A percentile compares a stretch with the other conserved stretches of the same genome.
Evolutionary conservation across 106 monocot species (phyloP).

Genomic region (Iris macrosiphon): DNA sequence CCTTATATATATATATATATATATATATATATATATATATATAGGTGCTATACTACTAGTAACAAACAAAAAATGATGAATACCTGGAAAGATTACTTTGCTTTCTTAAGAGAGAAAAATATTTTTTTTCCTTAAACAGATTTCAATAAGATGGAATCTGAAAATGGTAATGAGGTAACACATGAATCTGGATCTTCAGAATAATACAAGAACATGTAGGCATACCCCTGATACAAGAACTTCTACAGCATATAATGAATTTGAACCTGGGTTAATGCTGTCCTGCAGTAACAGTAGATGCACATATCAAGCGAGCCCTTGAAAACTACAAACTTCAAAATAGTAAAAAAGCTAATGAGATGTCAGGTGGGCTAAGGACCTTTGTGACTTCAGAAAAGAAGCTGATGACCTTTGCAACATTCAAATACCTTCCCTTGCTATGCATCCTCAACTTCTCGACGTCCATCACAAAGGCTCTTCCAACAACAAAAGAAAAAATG

Average conservation of each 20-base stretch:
- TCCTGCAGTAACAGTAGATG: conserved; percentile 42
- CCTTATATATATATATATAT: no score
- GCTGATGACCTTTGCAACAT: conserved; percentile 51
- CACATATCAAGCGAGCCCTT: neutral
- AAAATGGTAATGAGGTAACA: no score
- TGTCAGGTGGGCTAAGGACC: conserved; percentile 24
- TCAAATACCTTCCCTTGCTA: conserved; percentile 53
- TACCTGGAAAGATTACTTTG: no score
- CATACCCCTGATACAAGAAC: conserved; percentile 93
- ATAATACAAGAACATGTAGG: no score
- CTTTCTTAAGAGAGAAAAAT: no score
- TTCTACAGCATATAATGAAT: conserved; percentile 89
- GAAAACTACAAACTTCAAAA: neutral
- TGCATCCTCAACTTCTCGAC: conserved; percentile 86
- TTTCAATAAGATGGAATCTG: no score
- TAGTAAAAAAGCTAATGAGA: neutral
- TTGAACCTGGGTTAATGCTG: conserved; percentile 73
- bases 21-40: no score
- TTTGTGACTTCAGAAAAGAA: conserved; percentile 80
- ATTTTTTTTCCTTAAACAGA: no score
- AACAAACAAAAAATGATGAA: no score
- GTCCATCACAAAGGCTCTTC: conserved; percentile 98
- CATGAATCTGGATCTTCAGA: no score
- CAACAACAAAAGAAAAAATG: conserved; percentile 99
- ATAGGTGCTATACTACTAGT: no score